Evolutionary conservation across 192 early-diverging fungal genomes (phyloP).

Genomic region (Coemansia guatemalensis): DNA sequence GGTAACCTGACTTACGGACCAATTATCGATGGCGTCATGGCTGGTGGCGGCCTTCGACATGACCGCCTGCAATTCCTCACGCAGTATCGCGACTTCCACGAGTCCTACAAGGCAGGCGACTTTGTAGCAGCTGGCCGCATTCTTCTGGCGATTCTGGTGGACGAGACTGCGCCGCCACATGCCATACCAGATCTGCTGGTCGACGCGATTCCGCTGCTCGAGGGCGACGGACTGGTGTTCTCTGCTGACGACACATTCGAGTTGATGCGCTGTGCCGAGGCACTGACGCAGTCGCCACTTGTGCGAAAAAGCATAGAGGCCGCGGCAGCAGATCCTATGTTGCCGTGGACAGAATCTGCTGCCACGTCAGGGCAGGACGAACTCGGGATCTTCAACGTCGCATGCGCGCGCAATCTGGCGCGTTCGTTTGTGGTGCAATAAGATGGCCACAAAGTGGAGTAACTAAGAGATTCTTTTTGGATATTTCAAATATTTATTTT

Average conservation of each 20-base stretch:
- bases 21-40: constrained; percentile 41
- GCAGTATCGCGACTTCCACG: constrained; percentile 62
- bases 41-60: constrained; percentile 18
- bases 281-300: constrained; percentile 24
- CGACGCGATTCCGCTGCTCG: constrained; percentile 64
- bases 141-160: constrained; percentile 51
- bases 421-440: constrained; percentile 31
- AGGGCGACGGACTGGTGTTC: constrained; percentile 60
- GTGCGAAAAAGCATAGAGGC: neutral
- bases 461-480: too few species aligned
- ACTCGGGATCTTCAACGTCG: constrained; percentile 33
- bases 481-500: too few species aligned
- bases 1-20: constrained; percentile 50
- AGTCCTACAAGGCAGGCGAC: constrained; percentile 40
- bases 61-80: constrained; percentile 57
- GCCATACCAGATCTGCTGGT: constrained; percentile 56
- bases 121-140: constrained; percentile 40
- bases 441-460: neutral
- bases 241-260: constrained; percentile 57
- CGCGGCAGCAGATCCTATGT: neutral
- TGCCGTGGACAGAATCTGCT: neutral
- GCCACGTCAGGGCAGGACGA: constrained; percentile 11
- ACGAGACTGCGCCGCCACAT: constrained; percentile 54
- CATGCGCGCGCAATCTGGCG: constrained; percentile 48
- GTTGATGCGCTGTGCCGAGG: constrained; percentile 67